These are phyloP conservation scores for Russula olivacea DNA, from an alignment of 768 basidiomycete genomes.

Conservation along the genomic window DNA sequence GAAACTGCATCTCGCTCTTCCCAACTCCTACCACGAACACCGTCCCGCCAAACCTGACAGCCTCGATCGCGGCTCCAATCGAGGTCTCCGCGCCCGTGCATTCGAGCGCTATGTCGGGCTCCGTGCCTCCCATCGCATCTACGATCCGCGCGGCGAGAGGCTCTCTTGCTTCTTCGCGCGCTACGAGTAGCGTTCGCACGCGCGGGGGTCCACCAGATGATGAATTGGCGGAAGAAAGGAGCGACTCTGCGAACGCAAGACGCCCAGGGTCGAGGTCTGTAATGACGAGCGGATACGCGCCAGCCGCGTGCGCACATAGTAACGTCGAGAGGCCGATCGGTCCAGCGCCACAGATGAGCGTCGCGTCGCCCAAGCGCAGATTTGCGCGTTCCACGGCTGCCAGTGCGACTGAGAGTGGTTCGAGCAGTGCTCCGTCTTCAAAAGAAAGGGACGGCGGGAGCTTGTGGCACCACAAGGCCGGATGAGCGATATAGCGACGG, in stretches of 20 bases:
- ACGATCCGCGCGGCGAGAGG: constrained; percentile 51
- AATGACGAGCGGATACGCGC: constrained; percentile 64
- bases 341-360: constrained; percentile 60
- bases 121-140: constrained; percentile 41
- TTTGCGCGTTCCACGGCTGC: constrained; percentile 62
- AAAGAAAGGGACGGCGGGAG: constrained; percentile 57
- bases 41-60: constrained; percentile 54
- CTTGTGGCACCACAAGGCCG: constrained; percentile 44
- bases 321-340: constrained; percentile 61
- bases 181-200: constrained; percentile 48
- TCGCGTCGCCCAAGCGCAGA: constrained; percentile 58
- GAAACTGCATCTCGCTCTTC: constrained; percentile 55
- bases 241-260: constrained; percentile 57
- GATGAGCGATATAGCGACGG: constrained; percentile 23
- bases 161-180: constrained; percentile 34
- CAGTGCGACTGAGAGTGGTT: constrained; percentile 60
- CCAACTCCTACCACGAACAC: constrained; percentile 70
- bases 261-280: constrained; percentile 62
- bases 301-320: constrained; percentile 59
- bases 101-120: constrained; percentile 49
- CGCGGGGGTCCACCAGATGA: neutral
- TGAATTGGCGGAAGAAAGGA: constrained; percentile 29
- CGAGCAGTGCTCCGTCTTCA: constrained; percentile 63
- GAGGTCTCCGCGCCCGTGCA: constrained; percentile 63
- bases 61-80: constrained; percentile 46